These are phyloP conservation scores for Hansfordia pulvinata DNA, from an alignment of 2,329 filamentous ascomycete species.

Conservation along the genomic window DNA sequence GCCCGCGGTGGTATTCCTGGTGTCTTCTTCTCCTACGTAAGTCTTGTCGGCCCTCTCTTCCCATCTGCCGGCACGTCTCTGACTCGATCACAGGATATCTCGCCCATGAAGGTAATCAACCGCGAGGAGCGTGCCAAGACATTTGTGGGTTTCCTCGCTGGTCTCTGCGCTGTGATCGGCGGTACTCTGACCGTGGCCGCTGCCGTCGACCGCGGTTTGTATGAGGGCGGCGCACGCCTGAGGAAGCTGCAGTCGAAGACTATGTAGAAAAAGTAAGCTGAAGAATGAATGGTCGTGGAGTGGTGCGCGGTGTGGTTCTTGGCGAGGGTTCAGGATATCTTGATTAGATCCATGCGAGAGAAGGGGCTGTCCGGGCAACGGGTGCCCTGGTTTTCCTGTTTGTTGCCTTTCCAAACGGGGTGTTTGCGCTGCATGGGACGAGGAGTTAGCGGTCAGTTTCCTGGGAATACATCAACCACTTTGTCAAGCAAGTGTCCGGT, in stretches of 20 bases:
- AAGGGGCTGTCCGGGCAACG: too few species aligned
- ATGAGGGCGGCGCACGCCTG: conserved; percentile 72
- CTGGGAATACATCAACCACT: too few species aligned
- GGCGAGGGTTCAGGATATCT: too few species aligned
- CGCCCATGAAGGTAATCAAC: conserved; percentile 99
- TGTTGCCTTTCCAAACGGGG: too few species aligned
- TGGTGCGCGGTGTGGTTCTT: too few species aligned
- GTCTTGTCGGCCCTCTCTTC: conserved; percentile 19
- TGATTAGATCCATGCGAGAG: too few species aligned
- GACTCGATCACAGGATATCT: conserved; percentile 59
- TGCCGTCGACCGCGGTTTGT: conserved; percentile 79
- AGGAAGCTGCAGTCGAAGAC: conserved; percentile 72
- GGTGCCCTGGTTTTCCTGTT: too few species aligned
- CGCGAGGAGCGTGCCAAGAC: conserved; percentile 81
- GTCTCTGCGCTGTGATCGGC: conserved; percentile 86
- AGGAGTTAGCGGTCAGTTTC: too few species aligned
- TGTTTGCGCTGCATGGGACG: too few species aligned
- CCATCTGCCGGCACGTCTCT: conserved; percentile 4
- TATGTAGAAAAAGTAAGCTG: conserved; percentile 20
- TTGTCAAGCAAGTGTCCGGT: too few species aligned
- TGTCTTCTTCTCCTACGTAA: conserved; percentile 95
- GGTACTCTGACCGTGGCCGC: conserved; percentile 93
- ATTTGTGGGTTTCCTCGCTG: conserved; percentile 84
- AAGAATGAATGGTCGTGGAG: too few species aligned
- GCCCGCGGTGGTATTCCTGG: conserved; percentile 86